Base-by-base conservation (phyloP, 176 grass and related monocot genomes). In the Avena atlantica region DNA sequence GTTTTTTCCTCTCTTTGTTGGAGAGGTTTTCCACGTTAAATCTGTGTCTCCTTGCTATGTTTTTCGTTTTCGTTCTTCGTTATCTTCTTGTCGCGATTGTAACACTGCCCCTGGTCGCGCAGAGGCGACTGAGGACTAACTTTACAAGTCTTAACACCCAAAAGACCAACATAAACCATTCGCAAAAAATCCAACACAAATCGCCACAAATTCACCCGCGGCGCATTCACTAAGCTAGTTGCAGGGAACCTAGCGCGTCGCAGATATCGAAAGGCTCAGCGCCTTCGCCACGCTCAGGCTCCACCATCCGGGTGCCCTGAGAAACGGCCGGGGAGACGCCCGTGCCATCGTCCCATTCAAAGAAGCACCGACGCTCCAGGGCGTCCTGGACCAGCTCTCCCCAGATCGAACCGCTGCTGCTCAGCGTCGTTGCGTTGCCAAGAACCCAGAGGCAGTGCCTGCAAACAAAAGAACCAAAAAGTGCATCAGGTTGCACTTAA, bases 361-460 rank as follows among this genome's bases (percentile, higher is more conserved):
- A 93, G 82, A 90, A 93, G 68, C 94, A 90, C 20, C 66, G 47
- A 36, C 94, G 92, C 79, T 83, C 80, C 36, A 81, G 15, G 74
- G 94, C 89, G 78, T 93, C 89, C 20, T 21, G 59, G 45, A 91
- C 85, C 40, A 95, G 86, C 36, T 88, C 88, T 21, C 44, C 91
- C 94, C 91, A 95, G 49, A 95, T 80, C 13, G 91, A 95, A 9
- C 60, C 81, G 31, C 91, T 91, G 80, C 34, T 19, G 58, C 52
- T 16, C 47, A 95, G 62, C 27, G 94, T 95, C 76, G 31, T 6
- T 12, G 86, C 91, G 81, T 93, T 85, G 58, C 94, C 94, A 50
- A 93, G 59, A n/a, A 93, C 81, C 93, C 91, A 93, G 15, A 95
- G 87, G 83, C 94, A 93, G 62, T 93, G 76, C 78, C 89, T 95